Conservation (phyloP, 257 asterid genomes). For the Scutellaria galericulata region DNA sequence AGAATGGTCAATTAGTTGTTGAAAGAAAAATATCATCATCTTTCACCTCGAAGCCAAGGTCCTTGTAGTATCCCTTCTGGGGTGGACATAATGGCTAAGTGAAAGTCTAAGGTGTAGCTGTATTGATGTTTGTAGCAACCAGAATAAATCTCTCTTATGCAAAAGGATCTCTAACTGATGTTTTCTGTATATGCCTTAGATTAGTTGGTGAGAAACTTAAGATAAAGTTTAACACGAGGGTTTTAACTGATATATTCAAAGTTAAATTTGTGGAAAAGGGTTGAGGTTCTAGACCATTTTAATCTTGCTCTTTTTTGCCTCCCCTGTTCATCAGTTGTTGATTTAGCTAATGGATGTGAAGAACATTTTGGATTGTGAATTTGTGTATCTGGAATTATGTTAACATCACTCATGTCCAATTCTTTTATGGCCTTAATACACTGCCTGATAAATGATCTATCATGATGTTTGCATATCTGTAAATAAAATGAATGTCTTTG, state of each 20-base stretch:
- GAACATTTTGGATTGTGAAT: neutral
- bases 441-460: neutral
- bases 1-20: conserved; percentile 4
- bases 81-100: neutral
- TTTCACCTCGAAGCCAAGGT: neutral
- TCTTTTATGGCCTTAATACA: neutral
- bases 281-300: neutral
- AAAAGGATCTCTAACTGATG: too few species aligned
- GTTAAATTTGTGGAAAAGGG: neutral
- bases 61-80: neutral
- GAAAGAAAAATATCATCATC: neutral
- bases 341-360: neutral
- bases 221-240: neutral
- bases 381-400: neutral
- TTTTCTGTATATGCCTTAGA: neutral
- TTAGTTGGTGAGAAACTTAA: conserved; percentile 6
- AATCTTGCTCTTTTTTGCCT: neutral
- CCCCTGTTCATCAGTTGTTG: neutral
- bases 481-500: neutral
- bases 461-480: neutral
- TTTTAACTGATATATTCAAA: neutral
- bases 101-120: neutral
- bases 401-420: neutral
- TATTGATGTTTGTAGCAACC: conserved; percentile 5
- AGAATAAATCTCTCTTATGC: neutral